A percentile compares a stretch with the other conserved stretches of the same genome.
phyloP scores from a whole-genome alignment of 257 asterid genomes.

The Nicotiana tomentosiformis region DNA sequence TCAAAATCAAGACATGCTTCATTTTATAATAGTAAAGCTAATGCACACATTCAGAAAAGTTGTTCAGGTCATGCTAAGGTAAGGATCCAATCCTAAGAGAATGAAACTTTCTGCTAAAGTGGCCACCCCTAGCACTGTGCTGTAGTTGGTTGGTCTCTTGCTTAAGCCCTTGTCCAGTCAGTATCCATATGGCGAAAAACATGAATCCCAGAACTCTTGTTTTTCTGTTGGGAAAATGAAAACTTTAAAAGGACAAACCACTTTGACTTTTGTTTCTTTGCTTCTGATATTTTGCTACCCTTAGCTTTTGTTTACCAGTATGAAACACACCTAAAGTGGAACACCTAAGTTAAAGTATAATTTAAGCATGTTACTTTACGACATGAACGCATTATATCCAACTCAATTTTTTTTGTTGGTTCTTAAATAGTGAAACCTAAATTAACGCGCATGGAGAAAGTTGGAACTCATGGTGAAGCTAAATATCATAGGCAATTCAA shows the following conservation, averaged over 20 bases:
- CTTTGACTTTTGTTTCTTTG: neutral
- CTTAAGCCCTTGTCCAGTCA: neutral
- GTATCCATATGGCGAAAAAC: neutral
- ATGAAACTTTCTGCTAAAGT: neutral
- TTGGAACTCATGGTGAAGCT: too few species aligned
- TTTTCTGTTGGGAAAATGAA: neutral
- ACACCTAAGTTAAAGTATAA: too few species aligned
- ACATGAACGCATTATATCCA: neutral
- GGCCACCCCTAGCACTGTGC: neutral
- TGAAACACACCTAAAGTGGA: neutral
- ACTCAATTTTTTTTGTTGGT: neutral
- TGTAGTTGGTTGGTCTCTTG: neutral
- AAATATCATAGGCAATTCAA: too few species aligned
- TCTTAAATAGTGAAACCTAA: neutral
- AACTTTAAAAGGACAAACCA: neutral
- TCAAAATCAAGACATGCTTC: constrained; percentile 44
- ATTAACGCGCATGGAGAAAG: too few species aligned
- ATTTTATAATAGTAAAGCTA: constrained; percentile 32
- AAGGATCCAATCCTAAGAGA: neutral
- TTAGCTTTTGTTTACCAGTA: neutral
- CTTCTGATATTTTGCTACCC: neutral
- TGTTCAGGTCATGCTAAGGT: constrained; percentile 32
- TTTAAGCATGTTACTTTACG: neutral
- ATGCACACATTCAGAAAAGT: constrained; percentile 29
- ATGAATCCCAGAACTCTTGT: neutral